Conservation (phyloP, 345 rosid genomes). For the Acer campestre region DNA sequence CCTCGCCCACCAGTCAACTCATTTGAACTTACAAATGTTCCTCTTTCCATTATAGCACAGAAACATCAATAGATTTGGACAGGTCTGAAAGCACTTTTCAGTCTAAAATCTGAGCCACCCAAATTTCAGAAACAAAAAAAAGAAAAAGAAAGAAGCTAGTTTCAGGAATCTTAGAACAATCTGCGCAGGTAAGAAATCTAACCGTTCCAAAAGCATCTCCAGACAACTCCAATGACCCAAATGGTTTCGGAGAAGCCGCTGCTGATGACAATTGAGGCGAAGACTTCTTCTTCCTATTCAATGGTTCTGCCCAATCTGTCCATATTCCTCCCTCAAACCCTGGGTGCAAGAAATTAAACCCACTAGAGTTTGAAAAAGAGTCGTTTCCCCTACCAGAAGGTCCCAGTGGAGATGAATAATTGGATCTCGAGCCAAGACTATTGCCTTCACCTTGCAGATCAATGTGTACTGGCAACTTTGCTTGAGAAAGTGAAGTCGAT, state of each 20-base stretch:
- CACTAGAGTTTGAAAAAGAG: conserved; percentile 30
- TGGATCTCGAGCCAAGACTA: conserved; percentile 34
- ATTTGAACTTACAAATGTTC: not conserved
- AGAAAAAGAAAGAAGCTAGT: not conserved
- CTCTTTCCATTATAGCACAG: conserved; percentile 4
- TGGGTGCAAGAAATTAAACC: conserved; percentile 26
- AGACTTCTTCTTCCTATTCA: conserved; percentile 27
- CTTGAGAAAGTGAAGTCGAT: conserved; percentile 32
- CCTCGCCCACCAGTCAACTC: conserved; percentile 1
- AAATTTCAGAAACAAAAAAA: not conserved
- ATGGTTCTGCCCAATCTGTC: conserved; percentile 39
- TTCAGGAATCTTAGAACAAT: conserved; percentile 19
- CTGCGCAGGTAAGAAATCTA: conserved; percentile 30
- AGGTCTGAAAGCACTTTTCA: not conserved
- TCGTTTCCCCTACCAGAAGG: conserved; percentile 33
- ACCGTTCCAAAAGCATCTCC: conserved; percentile 49
- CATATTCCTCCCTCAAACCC: conserved; percentile 37
- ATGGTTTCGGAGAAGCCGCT: conserved; percentile 33
- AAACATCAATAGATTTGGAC: not conserved
- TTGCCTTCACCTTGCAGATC: conserved; percentile 36
- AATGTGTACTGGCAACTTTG: conserved; percentile 33
- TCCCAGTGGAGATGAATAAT: conserved; percentile 26
- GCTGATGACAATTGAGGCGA: conserved; percentile 31
- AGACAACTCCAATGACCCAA: conserved; percentile 33
- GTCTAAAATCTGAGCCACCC: not conserved